Conservation (phyloP, 495 filamentous ascomycete genomes). For the Schizothecium vesticola region DNA sequence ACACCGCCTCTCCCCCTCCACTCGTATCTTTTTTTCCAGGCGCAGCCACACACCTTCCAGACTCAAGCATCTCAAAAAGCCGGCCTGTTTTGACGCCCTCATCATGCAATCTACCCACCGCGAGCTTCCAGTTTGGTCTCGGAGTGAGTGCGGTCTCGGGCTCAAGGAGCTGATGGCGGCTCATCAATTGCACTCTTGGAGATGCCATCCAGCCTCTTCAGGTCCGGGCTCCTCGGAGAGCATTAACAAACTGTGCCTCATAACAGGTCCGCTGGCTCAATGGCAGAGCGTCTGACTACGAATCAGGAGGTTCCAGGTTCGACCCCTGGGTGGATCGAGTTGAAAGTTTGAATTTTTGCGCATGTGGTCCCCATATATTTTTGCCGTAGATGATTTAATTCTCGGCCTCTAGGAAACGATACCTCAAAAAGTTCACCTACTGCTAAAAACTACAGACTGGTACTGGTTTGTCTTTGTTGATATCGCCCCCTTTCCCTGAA, state of each 20-base stretch:
- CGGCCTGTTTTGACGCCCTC: neutral
- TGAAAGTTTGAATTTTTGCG: neutral
- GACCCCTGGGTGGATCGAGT: conserved; percentile 11
- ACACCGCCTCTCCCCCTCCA: neutral
- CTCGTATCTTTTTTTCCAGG: neutral
- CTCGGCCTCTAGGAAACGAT: too few relatives aligned
- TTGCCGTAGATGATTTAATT: neutral
- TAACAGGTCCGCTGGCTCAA: conserved; percentile 9
- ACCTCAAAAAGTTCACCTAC: too few relatives aligned
- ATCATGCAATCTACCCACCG: neutral
- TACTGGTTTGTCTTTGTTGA: neutral
- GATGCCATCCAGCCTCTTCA: neutral
- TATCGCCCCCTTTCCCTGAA: neutral
- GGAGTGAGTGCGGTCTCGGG: neutral
- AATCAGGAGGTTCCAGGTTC: conserved; percentile 14
- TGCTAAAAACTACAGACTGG: too few relatives aligned
- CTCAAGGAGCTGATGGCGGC: neutral
- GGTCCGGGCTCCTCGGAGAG: neutral
- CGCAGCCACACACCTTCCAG: neutral
- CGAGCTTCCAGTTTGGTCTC: neutral
- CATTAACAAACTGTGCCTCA: neutral
- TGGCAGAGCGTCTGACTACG: conserved; percentile 14
- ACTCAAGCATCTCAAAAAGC: neutral
- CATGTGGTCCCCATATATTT: neutral
- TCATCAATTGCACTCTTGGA: neutral